phyloP scores from a whole-genome alignment of 352 stramenopile genomes.

The Globisporangium parvum region DNA sequence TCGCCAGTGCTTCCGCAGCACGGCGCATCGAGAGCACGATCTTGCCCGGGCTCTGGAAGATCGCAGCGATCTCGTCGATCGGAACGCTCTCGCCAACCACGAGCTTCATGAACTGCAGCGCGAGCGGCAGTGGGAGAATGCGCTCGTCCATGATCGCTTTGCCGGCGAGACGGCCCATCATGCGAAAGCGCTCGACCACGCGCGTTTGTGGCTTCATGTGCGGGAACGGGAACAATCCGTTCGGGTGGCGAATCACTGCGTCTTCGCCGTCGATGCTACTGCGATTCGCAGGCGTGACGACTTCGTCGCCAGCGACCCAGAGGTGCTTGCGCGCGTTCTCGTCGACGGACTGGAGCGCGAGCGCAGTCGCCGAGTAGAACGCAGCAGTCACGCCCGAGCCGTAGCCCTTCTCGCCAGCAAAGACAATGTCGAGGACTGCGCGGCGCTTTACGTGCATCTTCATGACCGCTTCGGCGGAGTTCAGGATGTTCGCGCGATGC shows the following conservation, averaged over 20 bases:
- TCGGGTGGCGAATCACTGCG: constrained; percentile 65
- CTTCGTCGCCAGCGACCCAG: constrained; percentile 56
- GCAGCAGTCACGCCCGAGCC: constrained; percentile 78
- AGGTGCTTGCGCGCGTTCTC: constrained; percentile 34
- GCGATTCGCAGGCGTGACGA: background rate
- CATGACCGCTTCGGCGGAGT: constrained; percentile 74
- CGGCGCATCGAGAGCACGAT: constrained; percentile 57
- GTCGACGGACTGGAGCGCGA: constrained; percentile 48
- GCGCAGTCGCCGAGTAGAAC: constrained; percentile 77
- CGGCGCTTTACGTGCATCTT: constrained; percentile 83
- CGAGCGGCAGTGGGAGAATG: constrained; percentile 66
- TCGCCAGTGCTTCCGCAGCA: constrained; percentile 24
- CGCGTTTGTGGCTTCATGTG: constrained; percentile 23
- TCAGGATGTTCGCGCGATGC: constrained; percentile 63
- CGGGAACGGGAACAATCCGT: constrained; percentile 72
- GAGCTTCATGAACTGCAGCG: constrained; percentile 69
- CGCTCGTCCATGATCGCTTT: constrained; percentile 83
- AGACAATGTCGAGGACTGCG: constrained; percentile 79
- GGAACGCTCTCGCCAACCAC: constrained; percentile 58
- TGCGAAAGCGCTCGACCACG: constrained; percentile 66
- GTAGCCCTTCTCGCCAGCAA: constrained; percentile 82
- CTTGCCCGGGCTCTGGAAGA: constrained; percentile 61
- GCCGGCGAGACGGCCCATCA: constrained; percentile 73
- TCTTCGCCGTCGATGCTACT: constrained; percentile 19
- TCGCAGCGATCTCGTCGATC: constrained; percentile 38